Base-by-base conservation (phyloP, 1,139 yeast genomes). In the Saccharomycopsis hybrid region DNA sequence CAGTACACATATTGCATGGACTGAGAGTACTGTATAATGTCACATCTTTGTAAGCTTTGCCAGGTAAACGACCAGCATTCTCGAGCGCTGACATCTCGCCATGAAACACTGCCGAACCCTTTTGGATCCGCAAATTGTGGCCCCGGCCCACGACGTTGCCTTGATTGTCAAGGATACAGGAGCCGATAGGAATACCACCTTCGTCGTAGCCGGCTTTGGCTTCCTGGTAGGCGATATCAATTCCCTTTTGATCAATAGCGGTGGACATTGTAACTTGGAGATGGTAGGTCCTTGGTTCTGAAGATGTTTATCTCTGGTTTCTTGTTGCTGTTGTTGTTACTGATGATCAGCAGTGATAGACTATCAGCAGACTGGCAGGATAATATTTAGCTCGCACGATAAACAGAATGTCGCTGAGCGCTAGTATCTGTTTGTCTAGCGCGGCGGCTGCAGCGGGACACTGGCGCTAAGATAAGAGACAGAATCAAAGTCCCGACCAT, bases 1-100 rank as follows among this genome's bases (percentile, higher is more conserved):
- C 97, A 5, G 95, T 78, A 63, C 97, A 90, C 97, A 90, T 90
- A 58, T 82, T 74, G 65, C 97, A 90, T 2, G 97, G 97, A 4
- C 96, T 85, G 57, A 90, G 71, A 0, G 97, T 86, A 42, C 97
- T 88, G 68, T 89, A 90, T 80, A 90, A 79, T 57, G 83, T 85
- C 67, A 82, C 82, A 61, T 72, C 76, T 69, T 74, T 85, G 73
- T 85, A 85, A 29, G 73, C 74, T 37, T 70, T 70, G 3, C 87
- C 90, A 25, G 77, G 76, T 51, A 90, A 72, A 60, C 97, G 77
- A 11, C 97, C 97, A 24, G 96, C 94, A 58, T 85, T 82, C 63
- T 89, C 97, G 55, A 90, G 72, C 7, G 95, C 82, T 9, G 90
- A 77, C 62, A 86, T 90, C 64, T 90, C 97, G 28, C 96, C 97